phyloP scores from a whole-genome alignment of 345 rosid genomes.

The Salix exigua region DNA sequence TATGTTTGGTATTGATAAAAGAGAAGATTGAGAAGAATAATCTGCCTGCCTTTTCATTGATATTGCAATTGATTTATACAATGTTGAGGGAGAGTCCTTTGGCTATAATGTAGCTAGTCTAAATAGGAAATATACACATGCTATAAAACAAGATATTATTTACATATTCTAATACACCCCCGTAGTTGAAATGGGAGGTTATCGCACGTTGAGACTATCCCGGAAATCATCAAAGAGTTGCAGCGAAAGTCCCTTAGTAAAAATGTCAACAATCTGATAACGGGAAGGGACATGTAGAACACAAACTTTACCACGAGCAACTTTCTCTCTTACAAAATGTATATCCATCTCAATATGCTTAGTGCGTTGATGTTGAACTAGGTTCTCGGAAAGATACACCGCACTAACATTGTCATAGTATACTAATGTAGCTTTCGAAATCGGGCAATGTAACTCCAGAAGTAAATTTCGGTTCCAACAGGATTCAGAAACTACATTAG shows the following conservation, averaged over 20 bases:
- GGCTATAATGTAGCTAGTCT: too few relatives aligned
- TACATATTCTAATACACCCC: neutral
- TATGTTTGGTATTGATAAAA: too few relatives aligned
- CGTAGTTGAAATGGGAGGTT: neutral
- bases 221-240: neutral
- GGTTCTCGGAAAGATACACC: neutral
- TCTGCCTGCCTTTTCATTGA: too few relatives aligned
- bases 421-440: neutral
- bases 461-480: neutral
- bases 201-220: neutral
- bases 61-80: too few relatives aligned
- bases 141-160: too few relatives aligned
- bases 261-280: neutral
- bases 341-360: conserved; percentile 10
- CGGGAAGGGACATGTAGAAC: neutral
- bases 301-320: neutral
- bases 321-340: neutral
- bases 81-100: too few relatives aligned
- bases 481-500: neutral
- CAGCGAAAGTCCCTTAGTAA: neutral
- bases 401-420: conserved; percentile 1
- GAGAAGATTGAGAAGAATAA: too few relatives aligned
- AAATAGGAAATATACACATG: too few relatives aligned
- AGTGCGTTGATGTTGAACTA: neutral
- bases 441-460: neutral